Conservation (phyloP, 371 early-diverging fungal genomes). For the Caulochytrium protostelioides region DNA sequence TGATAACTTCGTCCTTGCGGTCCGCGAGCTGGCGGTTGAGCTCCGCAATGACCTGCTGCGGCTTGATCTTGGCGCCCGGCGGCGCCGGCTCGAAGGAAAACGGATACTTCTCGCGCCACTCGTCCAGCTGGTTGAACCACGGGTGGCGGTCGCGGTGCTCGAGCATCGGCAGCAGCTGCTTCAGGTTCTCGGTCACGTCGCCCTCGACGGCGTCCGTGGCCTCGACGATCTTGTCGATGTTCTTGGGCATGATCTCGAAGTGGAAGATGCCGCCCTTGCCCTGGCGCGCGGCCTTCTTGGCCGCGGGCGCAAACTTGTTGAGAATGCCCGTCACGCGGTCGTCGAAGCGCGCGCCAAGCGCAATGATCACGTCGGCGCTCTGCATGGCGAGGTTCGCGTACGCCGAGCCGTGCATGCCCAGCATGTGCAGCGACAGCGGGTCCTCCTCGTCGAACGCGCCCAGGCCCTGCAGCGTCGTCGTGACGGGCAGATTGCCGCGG, state of each 20-base stretch:
- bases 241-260: constrained; percentile 95
- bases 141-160: constrained; percentile 39
- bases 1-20: constrained; percentile 71
- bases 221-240: constrained; percentile 89
- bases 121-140: constrained; percentile 56
- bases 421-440: constrained; percentile 78
- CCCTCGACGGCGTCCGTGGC: constrained; percentile 80
- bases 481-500: constrained; percentile 78
- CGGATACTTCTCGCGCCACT: constrained; percentile 79
- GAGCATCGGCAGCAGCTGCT: constrained; percentile 51
- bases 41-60: constrained; percentile 81
- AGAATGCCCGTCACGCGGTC: constrained; percentile 91
- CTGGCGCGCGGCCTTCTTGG: constrained; percentile 61
- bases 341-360: constrained; percentile 93
- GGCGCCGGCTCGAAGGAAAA: constrained; percentile 37
- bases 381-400: constrained; percentile 95
- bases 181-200: constrained; percentile 69
- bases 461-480: constrained; percentile 77
- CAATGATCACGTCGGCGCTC: constrained; percentile 77
- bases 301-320: constrained; percentile 74
- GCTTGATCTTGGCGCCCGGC: constrained; percentile 51
- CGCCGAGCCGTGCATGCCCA: constrained; percentile 93
- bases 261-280: constrained; percentile 88
- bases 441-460: constrained; percentile 81
- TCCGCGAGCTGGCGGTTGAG: constrained; percentile 55